Evolutionary conservation across 352 stramenopile genomes (phyloP).

Genomic region (Globisporangium takayamanum): DNA sequence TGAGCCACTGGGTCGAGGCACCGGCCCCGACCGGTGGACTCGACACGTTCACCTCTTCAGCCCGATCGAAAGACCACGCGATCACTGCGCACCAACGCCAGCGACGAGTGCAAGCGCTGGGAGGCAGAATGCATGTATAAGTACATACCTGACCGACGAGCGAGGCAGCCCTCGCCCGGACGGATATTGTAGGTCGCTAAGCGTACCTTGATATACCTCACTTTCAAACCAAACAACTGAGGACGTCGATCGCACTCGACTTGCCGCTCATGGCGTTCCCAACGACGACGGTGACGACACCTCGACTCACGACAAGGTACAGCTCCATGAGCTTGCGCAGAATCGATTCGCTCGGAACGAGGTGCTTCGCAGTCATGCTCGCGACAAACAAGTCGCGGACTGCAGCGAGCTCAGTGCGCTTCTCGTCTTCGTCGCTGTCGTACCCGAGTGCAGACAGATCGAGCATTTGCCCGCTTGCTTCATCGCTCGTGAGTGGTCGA

Average conservation of each 20-base stretch:
- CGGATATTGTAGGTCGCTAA: no score
- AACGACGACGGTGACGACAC: conserved; percentile 39
- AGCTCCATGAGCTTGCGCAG: conserved; percentile 53
- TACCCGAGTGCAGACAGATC: conserved; percentile 14
- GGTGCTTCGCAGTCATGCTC: conserved; percentile 16
- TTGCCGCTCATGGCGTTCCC: conserved; percentile 50
- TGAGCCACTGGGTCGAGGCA: no score
- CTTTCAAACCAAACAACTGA: conserved; percentile 31
- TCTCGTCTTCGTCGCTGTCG: conserved; percentile 41
- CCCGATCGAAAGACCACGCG: no score
- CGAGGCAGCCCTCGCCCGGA: no score
- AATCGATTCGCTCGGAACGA: conserved; percentile 36
- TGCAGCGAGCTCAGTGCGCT: conserved; percentile 19
- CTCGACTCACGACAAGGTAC: conserved; percentile 36
- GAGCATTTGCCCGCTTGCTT: not conserved
- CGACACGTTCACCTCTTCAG: no score
- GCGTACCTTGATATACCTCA: no score
- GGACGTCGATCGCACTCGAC: conserved; percentile 41
- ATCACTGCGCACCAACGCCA: no score
- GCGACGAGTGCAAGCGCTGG: no score
- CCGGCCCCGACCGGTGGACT: no score
- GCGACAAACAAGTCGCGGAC: conserved; percentile 26
- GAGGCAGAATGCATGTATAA: no score
- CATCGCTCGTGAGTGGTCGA: not conserved
- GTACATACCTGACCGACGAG: no score